Percentiles rank a stretch among this genome's conserved stretches.
Conservation (phyloP, 495 filamentous ascomycete genomes). For the Ascobolus immersus region DNA sequence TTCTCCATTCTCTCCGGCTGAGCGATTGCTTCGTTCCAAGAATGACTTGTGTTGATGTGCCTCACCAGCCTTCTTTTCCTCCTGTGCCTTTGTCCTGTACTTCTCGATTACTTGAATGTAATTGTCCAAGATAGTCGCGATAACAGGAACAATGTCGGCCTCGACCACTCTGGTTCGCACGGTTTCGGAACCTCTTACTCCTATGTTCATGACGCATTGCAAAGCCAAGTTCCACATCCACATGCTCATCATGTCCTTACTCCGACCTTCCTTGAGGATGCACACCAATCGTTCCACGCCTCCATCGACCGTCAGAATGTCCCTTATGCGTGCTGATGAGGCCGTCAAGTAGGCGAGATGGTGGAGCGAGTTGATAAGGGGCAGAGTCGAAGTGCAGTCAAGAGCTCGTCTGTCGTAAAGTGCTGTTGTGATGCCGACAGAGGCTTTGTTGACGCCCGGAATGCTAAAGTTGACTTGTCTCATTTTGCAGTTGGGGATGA, state of each 20-base stretch:
- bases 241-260: slow-evolving; percentile 96
- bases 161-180: slow-evolving; percentile 89
- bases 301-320: slow-evolving; percentile 94
- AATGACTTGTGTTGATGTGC: slow-evolving; percentile 17
- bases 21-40: slow-evolving; percentile 7
- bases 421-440: slow-evolving; percentile 94
- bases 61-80: slow-evolving; percentile 30
- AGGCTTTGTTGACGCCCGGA: slow-evolving; percentile 97
- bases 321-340: slow-evolving; percentile 88
- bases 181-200: slow-evolving; percentile 76
- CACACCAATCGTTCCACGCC: slow-evolving; percentile 86
- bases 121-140: slow-evolving; percentile 95
- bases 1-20: slow-evolving; percentile 5
- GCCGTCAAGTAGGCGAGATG: slow-evolving; percentile 95
- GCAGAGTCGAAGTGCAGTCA: slow-evolving; percentile 91
- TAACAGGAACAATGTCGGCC: slow-evolving; percentile 96
- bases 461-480: slow-evolving; percentile 99
- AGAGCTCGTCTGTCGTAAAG: slow-evolving; percentile 91
- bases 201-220: slow-evolving; percentile 96
- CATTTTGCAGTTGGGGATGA: slow-evolving; percentile 30
- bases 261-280: slow-evolving; percentile 89
- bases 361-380: slow-evolving; percentile 92
- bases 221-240: slow-evolving; percentile 99
- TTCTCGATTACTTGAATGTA: slow-evolving; percentile 91
- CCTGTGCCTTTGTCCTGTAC: slow-evolving; percentile 57